These are phyloP conservation scores for Podaxis pistillaris DNA, from an alignment of 768 basidiomycete genomes.

Conservation along the genomic window DNA sequence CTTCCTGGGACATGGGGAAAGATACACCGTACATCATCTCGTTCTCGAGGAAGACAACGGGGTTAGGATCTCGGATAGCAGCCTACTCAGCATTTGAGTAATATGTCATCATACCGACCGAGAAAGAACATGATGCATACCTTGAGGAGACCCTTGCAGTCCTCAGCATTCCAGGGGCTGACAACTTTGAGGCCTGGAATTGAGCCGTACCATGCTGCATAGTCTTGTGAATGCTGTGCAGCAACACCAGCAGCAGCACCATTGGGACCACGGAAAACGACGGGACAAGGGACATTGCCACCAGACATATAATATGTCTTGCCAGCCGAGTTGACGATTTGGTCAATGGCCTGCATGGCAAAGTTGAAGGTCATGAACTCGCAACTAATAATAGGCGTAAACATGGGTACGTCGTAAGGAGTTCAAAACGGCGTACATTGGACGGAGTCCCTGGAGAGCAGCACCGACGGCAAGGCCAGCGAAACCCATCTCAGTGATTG, in stretches of 20 bases:
- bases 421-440: slow-evolving; percentile 56
- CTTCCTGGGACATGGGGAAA: slow-evolving; percentile 95
- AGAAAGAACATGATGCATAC: slow-evolving; percentile 34
- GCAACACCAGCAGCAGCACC: slow-evolving; percentile 96
- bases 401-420: slow-evolving; percentile 14
- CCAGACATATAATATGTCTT: slow-evolving; percentile 99
- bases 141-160: slow-evolving; percentile 98
- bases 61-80: slow-evolving; percentile 98
- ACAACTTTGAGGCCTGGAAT: slow-evolving; percentile 97
- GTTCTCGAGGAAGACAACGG: slow-evolving; percentile 98
- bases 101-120: not conserved
- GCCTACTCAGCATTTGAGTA: slow-evolving; percentile 43
- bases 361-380: slow-evolving; percentile 99
- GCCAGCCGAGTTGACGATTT: slow-evolving; percentile 99
- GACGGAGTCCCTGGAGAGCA: slow-evolving; percentile 90
- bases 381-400: slow-evolving; percentile 52
- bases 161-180: slow-evolving; percentile 97
- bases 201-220: slow-evolving; percentile 90
- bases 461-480: slow-evolving; percentile 95
- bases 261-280: slow-evolving; percentile 99
- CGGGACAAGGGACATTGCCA: slow-evolving; percentile 96
- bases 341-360: slow-evolving; percentile 99
- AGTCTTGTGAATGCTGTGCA: slow-evolving; percentile 98
- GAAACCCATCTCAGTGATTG: slow-evolving; percentile 98
- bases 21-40: slow-evolving; percentile 98